These are phyloP conservation scores for Pythium folliculosum DNA, from an alignment of 352 stramenopile species.

Conservation along the genomic window DNA sequence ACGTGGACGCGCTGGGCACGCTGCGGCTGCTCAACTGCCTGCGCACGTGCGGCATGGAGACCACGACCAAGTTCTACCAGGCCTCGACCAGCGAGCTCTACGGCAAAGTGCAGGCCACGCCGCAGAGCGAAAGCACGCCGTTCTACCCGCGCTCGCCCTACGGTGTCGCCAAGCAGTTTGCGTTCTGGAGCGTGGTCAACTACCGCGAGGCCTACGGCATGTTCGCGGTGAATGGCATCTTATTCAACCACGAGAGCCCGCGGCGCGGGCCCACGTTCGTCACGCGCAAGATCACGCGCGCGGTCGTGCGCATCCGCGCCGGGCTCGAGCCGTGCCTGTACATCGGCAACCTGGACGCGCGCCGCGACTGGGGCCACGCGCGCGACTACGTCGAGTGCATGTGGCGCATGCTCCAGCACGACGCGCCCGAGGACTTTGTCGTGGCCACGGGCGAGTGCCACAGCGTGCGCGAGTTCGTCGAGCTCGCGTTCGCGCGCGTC, in stretches of 20 bases:
- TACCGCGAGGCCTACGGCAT: conserved; percentile 97
- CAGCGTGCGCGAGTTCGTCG: conserved; percentile 98
- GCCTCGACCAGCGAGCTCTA: conserved; percentile 99
- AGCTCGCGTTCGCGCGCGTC: conserved; percentile 93
- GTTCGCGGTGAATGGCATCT: conserved; percentile 96
- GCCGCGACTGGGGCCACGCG: conserved; percentile 99
- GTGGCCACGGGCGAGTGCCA: conserved; percentile 96
- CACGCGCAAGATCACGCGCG: conserved; percentile 98
- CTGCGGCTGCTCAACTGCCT: conserved; percentile 98
- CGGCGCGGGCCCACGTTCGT: conserved; percentile 98
- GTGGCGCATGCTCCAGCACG: conserved; percentile 98
- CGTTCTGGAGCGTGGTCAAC: conserved; percentile 99
- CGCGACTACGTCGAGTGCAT: conserved; percentile 99
- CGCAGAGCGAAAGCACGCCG: conserved; percentile 96
- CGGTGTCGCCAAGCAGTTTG: conserved; percentile 98
- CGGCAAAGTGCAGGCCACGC: conserved; percentile 96
- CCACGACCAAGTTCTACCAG: conserved; percentile 92
- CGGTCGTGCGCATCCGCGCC: conserved; percentile 92
- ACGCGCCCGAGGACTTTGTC: conserved; percentile 74
- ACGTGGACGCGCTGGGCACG: conserved; percentile 95
- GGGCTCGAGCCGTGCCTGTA: conserved; percentile 95
- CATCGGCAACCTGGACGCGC: conserved; percentile 97
- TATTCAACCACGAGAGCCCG: conserved; percentile 99
- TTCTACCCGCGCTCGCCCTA: conserved; percentile 99
- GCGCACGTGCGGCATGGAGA: conserved; percentile 87